Evolutionary conservation across 2,329 filamentous ascomycete species (phyloP), one percentile per base, ranked within the genome.

Genomic region (Penicillium sp.): DNA sequence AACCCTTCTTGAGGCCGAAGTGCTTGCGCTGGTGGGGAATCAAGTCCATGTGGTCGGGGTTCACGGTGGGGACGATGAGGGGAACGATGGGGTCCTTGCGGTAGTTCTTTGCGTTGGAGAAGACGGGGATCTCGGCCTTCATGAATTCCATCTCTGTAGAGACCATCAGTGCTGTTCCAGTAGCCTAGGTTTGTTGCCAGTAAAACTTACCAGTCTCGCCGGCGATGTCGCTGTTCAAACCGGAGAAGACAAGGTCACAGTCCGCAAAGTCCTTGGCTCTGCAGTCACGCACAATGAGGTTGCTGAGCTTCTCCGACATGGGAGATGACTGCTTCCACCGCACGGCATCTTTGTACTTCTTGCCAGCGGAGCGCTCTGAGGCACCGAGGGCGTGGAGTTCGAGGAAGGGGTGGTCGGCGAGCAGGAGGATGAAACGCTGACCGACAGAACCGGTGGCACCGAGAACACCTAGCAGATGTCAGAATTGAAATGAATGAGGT

Each of bases 61-160:
- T 98, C 75, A 98, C 93, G 21, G 92, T 96, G 1, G 95, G 95
- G 9, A 98, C 93, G 63, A 98, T 90, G 70, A 98, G 87, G 11
- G 95, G 95, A 2, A 97, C 92, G 49, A 93, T 82, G 21, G 92
- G 91, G 74, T 96, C 88, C 73, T 89, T 89, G 68, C 95, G 90
- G 83, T 96, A 91, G 84, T 97, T 98, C 79, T 97, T 97, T 51
- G 95, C 93, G 76, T 98, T 99, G 69, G 92, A 96, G 81, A 99
- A 98, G 74, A 97, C 90, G 69, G 91, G 87, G 51, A 97, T 86
- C 71, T 96, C 88, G 59, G 91, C 88, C 72, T 89, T 89, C 70
- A 96, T 84, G 76, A 98, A 98, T 66, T 90, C 90, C 84, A 90
- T 90, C 77, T 98, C 93, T 93, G 68, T 46, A 4, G 35, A 39